Evolutionary conservation across 2,329 filamentous ascomycete species (phyloP), one percentile per base, ranked within the genome.

Genomic region (Ramularia collo-cygni): DNA sequence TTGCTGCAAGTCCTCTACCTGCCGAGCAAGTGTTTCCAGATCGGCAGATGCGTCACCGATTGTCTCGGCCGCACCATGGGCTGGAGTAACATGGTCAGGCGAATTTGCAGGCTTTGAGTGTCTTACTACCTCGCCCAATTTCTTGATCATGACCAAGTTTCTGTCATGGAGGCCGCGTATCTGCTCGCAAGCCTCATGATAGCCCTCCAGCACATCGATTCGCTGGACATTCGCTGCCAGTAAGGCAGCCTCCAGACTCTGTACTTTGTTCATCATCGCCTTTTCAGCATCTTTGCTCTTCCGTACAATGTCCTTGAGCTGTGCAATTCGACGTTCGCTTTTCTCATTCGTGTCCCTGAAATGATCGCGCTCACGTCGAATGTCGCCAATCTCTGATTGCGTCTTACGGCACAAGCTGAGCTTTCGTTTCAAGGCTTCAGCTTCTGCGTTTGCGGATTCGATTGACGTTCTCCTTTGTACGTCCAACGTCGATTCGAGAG

Each of bases 161-260:
- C 56, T 42, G 4, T 50, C 42, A 19, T 47, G 51, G 7, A 64
- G 41, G 35, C 58, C 59, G 29, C 54, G 57, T 8, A 65, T 40
- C 32, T 63, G 54, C 32, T 64, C 57, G 37, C 64, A 57, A 8
- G 62, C 52, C 21, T 58, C 51, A 36, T 55, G 44, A 27, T 57
- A 56, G 10, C 51, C 54, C 42, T 61, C 54, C 8, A 60, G 46
- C 4, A 54, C 61, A 41, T 70, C 68, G 0, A 66, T 31, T 37
- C 64, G 65, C 39, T 64, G 58, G 12, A 57, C 56, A 42, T 70
- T 69, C 14, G 64, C 60, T 10, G 61, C 51, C 24, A 62, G 57
- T 24, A 69, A 50, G 6, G 64, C 57, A 13, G 54, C 57, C 35
- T 67, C 63, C 4, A 69, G 53, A 35, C 64, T 56, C 12, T 60